Evolutionary conservation across 192 early-diverging fungal genomes (phyloP).

Genomic region (Pilobolus umbonatus): DNA sequence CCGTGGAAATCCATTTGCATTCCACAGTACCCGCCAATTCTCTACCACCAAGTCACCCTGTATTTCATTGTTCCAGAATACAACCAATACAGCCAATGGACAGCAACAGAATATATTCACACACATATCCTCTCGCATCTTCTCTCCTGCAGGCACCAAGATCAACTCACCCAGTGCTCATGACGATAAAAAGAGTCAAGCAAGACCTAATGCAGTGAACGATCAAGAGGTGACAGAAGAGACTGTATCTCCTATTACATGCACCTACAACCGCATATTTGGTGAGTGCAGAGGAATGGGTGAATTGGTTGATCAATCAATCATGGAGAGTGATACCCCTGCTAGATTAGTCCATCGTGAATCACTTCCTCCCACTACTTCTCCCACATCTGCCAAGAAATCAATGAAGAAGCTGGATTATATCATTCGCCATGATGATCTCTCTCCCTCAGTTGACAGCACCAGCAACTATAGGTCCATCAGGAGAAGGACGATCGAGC

Average conservation of each 20-base stretch:
- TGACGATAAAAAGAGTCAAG: too few species aligned
- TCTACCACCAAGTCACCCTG: slow-evolving; percentile 9
- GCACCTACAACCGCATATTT: slow-evolving; percentile 8
- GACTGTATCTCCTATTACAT: too few species aligned
- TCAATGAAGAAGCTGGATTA: background rate
- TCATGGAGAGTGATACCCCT: background rate
- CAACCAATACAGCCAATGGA: slow-evolving; percentile 1
- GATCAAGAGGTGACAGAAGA: too few species aligned
- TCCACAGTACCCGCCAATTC: slow-evolving; percentile 8
- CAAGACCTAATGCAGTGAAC: too few species aligned
- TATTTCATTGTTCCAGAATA: slow-evolving; percentile 5
- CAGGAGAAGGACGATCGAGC: too few species aligned
- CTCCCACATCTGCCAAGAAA: background rate
- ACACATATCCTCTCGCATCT: slow-evolving; percentile 24
- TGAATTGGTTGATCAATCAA: slow-evolving; percentile 2
- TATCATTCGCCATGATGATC: slow-evolving; percentile 3
- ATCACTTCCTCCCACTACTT: background rate
- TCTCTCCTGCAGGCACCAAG: slow-evolving; percentile 12
- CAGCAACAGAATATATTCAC: slow-evolving; percentile 5
- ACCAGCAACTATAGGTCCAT: too few species aligned
- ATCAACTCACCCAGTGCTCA: background rate
- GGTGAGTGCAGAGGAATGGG: slow-evolving; percentile 8
- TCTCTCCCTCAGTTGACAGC: too few species aligned
- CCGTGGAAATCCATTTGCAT: background rate
- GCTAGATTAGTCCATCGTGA: slow-evolving; percentile 9